Base-by-base conservation (phyloP, 257 asterid species). In the Perilla frutescens region DNA sequence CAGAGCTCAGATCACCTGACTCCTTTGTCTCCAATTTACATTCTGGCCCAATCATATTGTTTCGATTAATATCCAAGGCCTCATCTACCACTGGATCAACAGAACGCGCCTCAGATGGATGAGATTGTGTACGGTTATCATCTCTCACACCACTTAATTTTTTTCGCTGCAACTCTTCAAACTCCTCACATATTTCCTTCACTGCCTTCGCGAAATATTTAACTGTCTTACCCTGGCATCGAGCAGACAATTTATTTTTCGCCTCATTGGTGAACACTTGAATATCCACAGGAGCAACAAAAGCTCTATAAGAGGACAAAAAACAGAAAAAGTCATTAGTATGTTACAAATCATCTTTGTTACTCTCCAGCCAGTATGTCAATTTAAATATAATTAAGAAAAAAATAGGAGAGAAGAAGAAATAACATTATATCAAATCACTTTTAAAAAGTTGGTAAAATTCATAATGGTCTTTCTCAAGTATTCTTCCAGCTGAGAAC, bases 231-330 rank as follows among this genome's bases (percentile, higher is more conserved):
- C 88, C 93, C 80, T 75, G 85, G 82, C 93, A 79, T 75, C 93
- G 89, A 79, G 85, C 88, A 32, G 83, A 80, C 81, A 93, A 72
- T 82, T 86, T 91, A 72, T 76, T 77, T 82, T 89, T 93, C 6
- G 79, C 76, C 72, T 91, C 98, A 68, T 36, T 49, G 45, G 97
- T 93, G 79, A 93, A 87, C 58, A 81, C 85, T 86, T 88, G 93
- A 78, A 91, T 80, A 83, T 93, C 98, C 63, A 79, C 93, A 53
- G 96, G 96, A 76, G 92, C 89, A 49, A 93, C 98, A 89, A 90
- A 93, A 76, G 96, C 98, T 82, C 98, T 93, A 85, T 57, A 81
- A 78, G 66, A 73, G 73, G 32, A 72, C 55, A 73, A 79, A 79
- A 44, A 65, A 5, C 1, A 20, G 51, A 73, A 5, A 29, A 41